Evolutionary conservation across 345 rosid genomes (phyloP), one percentile per base, ranked within the genome.

Genomic region (Arabis alpina): DNA sequence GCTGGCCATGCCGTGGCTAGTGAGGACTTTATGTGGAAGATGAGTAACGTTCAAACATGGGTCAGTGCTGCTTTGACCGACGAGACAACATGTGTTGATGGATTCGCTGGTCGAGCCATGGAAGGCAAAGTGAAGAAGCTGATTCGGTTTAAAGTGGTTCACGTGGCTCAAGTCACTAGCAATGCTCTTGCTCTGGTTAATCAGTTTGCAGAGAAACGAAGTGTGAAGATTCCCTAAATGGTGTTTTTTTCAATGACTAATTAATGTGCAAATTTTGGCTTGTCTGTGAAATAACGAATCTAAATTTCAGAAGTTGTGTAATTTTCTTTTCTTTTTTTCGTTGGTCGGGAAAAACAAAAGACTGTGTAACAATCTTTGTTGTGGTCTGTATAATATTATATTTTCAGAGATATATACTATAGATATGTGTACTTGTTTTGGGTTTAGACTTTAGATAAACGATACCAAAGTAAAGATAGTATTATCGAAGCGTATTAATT

Each of bases 21-120:
- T 51, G 80, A 80, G 59, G 83, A 58, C 34, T 89, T 93, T 56
- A 60, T 32, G 55, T 87, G 94, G 95, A 92, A 81, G 79, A 85
- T 93, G 88, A 88, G 91, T 55, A 90, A 90, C 36, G 93, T 87
- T 45, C 92, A 87, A 83, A 90, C 97, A 34, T 90, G 98, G 98
- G 93, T 86, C 42, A 90, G 98, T 70, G 96, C 98, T 3, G 98
- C 98, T 10, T 70, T 93, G 55, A 90, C 96, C 2, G 89, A 88
- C 54, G 88, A 84, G 61, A 77, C 79, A 62, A 90, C 92, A 8
- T 93, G 98, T 78, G 78, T 86, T 36, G 92, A 90, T 66, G 96
- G 96, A 32, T 90, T 90, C 54, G 64, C 82, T 1, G 83, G 84
- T 36, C 83, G 59, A 12, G 37, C 28, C 15, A 76, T 86, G 86